Conservation (phyloP, 495 filamentous ascomycete species). For the Pyrenopolyporus hunteri region DNA sequence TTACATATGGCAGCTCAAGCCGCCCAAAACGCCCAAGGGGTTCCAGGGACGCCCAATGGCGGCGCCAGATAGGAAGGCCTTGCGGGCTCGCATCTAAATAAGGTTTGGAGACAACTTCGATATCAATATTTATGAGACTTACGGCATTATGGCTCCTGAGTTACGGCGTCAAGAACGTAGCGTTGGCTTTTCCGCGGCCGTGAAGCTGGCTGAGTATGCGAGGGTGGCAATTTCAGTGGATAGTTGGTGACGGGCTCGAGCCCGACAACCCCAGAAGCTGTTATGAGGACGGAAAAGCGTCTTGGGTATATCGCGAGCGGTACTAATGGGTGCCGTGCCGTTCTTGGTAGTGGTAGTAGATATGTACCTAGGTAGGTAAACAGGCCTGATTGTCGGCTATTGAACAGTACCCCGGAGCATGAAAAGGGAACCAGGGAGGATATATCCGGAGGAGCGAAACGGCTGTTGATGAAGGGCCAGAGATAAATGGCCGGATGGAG, state of each 20-base stretch:
- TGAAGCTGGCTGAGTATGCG: conserved; percentile 7
- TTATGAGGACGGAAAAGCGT: conserved; percentile 1
- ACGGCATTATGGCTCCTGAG: not conserved
- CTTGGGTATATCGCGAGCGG: conserved; percentile 18
- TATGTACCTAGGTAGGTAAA: conserved; percentile 25
- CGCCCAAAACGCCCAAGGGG: conserved; percentile 34
- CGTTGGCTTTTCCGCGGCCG: conserved; percentile 9
- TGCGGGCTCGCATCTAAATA: not conserved
- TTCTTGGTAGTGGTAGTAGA: conserved; percentile 2
- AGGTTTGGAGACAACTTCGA: not conserved
- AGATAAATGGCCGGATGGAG: conserved; percentile 25
- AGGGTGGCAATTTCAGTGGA: conserved; percentile 5
- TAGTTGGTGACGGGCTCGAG: conserved; percentile 5
- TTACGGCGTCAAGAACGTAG: conserved; percentile 3
- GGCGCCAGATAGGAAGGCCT: conserved; percentile 39
- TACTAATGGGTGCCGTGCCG: not conserved
- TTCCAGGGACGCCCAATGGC: conserved; percentile 34
- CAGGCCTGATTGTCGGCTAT: conserved; percentile 4
- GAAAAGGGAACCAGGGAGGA: conserved; percentile 20
- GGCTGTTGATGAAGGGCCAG: conserved; percentile 17
- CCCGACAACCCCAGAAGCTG: conserved; percentile 1
- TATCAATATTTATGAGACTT: conserved; percentile 3
- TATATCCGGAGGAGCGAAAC: conserved; percentile 35
- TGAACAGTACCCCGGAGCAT: not conserved
- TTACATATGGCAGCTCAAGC: conserved; percentile 35